Conservation (phyloP, 2,329 filamentous ascomycete species). For the Dothistroma septosporum region DNA sequence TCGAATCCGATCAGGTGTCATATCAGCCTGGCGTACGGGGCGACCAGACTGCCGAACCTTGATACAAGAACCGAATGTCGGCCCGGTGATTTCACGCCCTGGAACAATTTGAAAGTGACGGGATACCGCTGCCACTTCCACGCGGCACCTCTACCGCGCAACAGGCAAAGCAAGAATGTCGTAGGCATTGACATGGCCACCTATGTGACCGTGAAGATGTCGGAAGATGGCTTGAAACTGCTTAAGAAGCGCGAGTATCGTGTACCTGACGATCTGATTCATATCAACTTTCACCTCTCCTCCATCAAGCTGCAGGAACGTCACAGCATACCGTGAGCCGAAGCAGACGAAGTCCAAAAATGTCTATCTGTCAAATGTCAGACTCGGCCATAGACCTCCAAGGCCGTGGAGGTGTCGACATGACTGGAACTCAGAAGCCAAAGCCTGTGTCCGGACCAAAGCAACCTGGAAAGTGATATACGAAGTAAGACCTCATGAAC, state of each 20-base stretch:
- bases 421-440: not conserved
- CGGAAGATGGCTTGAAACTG: not conserved
- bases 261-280: not conserved
- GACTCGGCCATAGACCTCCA: not conserved
- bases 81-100: not conserved
- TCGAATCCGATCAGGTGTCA: not conserved
- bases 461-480: not conserved
- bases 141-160: not conserved
- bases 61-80: not conserved
- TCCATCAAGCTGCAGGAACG: not conserved
- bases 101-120: not conserved
- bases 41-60: not conserved
- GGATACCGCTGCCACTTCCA: not conserved
- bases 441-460: not conserved
- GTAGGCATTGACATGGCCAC: not conserved
- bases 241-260: not conserved
- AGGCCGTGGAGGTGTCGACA: slow-evolving; percentile 1
- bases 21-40: not conserved
- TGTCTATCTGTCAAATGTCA: not conserved
- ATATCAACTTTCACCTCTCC: not conserved
- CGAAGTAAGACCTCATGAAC: too few species aligned
- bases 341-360: not conserved
- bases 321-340: not conserved
- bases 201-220: slow-evolving; percentile 3
- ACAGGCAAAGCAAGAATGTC: not conserved